These are phyloP conservation scores for Entomortierella chlamydospora DNA, from an alignment of 192 early-diverging fungal species.

Conservation along the genomic window DNA sequence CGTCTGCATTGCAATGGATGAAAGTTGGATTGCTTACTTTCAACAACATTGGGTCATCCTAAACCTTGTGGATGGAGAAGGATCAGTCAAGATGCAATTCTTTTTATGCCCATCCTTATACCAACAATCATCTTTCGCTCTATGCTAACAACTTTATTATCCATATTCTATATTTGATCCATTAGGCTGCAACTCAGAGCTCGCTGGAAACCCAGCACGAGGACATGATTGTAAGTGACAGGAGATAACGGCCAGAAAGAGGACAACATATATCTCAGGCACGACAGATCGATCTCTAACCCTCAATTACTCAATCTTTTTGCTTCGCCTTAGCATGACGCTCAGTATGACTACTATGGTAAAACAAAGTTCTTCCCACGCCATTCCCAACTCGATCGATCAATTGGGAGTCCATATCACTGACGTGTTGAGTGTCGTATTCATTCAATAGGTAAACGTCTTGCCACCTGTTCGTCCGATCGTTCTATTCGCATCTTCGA, in stretches of 20 bases:
- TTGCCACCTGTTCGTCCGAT: slow-evolving; percentile 99
- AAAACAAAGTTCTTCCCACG: not conserved
- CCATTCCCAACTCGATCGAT: not conserved
- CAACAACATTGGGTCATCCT: no score
- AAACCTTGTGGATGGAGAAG: no score
- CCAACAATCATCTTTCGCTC: no score
- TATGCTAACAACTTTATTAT: not conserved
- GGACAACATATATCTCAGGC: not conserved
- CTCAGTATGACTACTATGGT: slow-evolving; percentile 72
- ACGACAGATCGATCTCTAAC: not conserved
- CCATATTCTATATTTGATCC: not conserved
- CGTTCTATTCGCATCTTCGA: slow-evolving; percentile 94
- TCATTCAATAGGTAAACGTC: slow-evolving; percentile 78
- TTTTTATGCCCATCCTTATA: no score
- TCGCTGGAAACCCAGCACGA: slow-evolving; percentile 89
- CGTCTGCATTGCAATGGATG: no score
- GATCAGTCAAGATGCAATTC: no score
- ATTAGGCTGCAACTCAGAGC: slow-evolving; percentile 56
- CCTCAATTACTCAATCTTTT: not conserved
- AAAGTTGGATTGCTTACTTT: no score
- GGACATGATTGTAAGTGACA: slow-evolving; percentile 83
- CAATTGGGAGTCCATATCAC: not conserved
- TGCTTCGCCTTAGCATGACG: slow-evolving; percentile 64
- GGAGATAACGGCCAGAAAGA: slow-evolving; percentile 1
- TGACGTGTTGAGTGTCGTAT: not conserved